These are phyloP conservation scores for Elsinoe necatrix DNA, from an alignment of 2,329 filamentous ascomycete species.

Conservation along the genomic window DNA sequence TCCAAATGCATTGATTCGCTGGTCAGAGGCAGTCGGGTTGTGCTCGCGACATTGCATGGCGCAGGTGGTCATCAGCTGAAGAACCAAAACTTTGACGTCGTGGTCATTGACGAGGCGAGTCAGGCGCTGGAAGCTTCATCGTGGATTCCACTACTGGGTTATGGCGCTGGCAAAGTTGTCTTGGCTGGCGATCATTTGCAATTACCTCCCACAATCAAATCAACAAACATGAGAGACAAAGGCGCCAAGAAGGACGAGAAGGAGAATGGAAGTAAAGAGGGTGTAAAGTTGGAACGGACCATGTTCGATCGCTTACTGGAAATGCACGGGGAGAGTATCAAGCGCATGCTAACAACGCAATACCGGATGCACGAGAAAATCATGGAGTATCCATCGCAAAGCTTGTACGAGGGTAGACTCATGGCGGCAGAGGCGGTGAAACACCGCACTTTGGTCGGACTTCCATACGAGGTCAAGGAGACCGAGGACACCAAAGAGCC, in stretches of 20 bases:
- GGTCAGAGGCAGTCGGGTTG: slow-evolving; percentile 70
- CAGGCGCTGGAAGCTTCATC: slow-evolving; percentile 95
- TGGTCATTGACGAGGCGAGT: slow-evolving; percentile 92
- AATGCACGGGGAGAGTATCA: slow-evolving; percentile 74
- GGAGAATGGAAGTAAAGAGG: slow-evolving; percentile 31
- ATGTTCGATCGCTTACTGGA: slow-evolving; percentile 82
- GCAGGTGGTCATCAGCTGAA: slow-evolving; percentile 77
- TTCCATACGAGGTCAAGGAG: slow-evolving; percentile 68
- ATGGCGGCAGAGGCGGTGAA: slow-evolving; percentile 74
- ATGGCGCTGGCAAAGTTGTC: slow-evolving; percentile 68
- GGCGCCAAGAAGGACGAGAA: slow-evolving; percentile 36
- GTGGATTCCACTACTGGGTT: slow-evolving; percentile 77
- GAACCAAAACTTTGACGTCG: slow-evolving; percentile 77
- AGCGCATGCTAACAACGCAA: slow-evolving; percentile 91
- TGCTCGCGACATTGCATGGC: slow-evolving; percentile 86
- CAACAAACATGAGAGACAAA: slow-evolving; percentile 42
- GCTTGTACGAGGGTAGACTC: slow-evolving; percentile 76
- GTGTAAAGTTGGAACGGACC: slow-evolving; percentile 63
- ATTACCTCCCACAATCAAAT: slow-evolving; percentile 90
- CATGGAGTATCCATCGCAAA: slow-evolving; percentile 86
- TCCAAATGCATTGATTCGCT: slow-evolving; percentile 69
- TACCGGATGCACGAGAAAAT: slow-evolving; percentile 97
- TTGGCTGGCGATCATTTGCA: slow-evolving; percentile 93
- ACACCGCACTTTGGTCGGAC: slow-evolving; percentile 61
- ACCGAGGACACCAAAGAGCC: slow-evolving; percentile 84